These are phyloP conservation scores for Hyphopichia fennica DNA, from an alignment of 1,139 yeast genomes.

Conservation along the genomic window DNA sequence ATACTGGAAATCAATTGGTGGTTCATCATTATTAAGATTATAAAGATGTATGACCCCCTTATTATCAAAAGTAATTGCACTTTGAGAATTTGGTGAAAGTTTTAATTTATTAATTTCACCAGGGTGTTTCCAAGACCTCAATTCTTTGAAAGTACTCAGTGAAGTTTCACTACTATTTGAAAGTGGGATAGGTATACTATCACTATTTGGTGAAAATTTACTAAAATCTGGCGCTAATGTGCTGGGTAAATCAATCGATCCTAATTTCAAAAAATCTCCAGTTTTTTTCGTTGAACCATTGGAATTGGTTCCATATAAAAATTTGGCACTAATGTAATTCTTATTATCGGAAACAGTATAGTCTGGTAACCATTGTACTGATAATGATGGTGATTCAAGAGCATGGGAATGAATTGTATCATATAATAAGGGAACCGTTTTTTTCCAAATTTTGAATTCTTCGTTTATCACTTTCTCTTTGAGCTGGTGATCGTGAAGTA, in stretches of 20 bases:
- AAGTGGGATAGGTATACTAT: conserved; percentile 25
- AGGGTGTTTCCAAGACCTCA: conserved; percentile 51
- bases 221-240: conserved; percentile 43
- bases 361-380: conserved; percentile 51
- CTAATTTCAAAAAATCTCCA: conserved; percentile 47
- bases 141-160: conserved; percentile 29
- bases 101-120: conserved; percentile 53
- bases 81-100: conserved; percentile 29
- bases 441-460: conserved; percentile 94
- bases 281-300: conserved; percentile 22
- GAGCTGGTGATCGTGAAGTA: conserved; percentile 45
- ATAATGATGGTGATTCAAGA: conserved; percentile 59
- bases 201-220: conserved; percentile 17
- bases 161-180: conserved; percentile 13
- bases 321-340: conserved; percentile 36
- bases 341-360: conserved; percentile 33
- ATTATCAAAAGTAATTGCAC: conserved; percentile 51
- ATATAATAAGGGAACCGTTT: conserved; percentile 86
- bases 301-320: conserved; percentile 52
- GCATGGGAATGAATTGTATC: conserved; percentile 73
- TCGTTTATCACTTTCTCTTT: conserved; percentile 55
- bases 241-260: conserved; percentile 50
- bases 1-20: conserved; percentile 46
- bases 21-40: conserved; percentile 23
- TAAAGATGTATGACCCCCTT: conserved; percentile 49